A percentile compares a stretch with the other conserved stretches of the same genome.
phyloP scores from a whole-genome alignment of 2,329 filamentous ascomycete genomes.

The Phyllosticta ampelicida region DNA sequence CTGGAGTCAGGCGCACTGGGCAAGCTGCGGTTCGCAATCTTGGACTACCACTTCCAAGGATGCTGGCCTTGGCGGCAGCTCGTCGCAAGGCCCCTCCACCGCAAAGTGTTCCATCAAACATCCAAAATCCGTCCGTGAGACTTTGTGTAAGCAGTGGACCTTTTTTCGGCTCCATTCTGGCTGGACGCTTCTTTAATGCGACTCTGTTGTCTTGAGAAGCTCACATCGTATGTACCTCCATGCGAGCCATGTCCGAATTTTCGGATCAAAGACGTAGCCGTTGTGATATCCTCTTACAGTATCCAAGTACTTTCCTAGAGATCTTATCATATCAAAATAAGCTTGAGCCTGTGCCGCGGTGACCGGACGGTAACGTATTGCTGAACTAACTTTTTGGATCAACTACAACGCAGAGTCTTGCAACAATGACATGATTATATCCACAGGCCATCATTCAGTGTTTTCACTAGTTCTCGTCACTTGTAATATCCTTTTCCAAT shows the following conservation, averaged over 20 bases:
- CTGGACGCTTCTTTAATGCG: background rate
- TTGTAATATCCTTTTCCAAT: background rate
- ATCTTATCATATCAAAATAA: background rate
- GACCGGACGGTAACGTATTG: background rate
- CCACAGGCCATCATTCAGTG: background rate
- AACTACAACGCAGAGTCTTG: background rate
- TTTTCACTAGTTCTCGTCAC: background rate
- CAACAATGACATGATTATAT: background rate
- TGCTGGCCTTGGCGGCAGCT: background rate
- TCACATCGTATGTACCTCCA: background rate
- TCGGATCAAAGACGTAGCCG: background rate
- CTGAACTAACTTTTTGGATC: background rate
- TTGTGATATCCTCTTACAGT: background rate
- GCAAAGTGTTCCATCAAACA: background rate
- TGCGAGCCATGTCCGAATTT: background rate
- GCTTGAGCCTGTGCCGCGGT: background rate
- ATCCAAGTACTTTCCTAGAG: background rate
- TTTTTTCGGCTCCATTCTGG: conserved; percentile 1
- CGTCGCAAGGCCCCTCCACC: background rate
- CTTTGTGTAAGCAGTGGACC: no score
- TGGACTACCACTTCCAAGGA: background rate
- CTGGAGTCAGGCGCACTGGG: background rate
- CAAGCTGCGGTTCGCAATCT: background rate
- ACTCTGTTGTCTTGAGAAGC: background rate
- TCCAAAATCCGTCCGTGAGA: background rate